Base-by-base conservation (phyloP, 2,329 filamentous ascomycete species). In the Trichoderma hamatum region DNA sequence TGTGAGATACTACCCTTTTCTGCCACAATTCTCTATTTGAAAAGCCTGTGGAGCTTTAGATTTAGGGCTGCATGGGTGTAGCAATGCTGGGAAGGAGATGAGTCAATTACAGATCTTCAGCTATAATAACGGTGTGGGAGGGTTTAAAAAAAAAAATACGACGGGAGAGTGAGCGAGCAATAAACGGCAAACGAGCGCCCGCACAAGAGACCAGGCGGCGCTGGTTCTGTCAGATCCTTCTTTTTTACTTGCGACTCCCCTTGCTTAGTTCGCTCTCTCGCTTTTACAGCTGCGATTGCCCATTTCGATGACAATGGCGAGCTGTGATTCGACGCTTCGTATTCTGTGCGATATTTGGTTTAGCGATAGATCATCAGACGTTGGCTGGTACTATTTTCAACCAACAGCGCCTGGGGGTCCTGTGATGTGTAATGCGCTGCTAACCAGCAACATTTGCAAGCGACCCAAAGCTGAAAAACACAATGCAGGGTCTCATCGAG, bases 11-110 rank as follows among this genome's bases (percentile, higher is more conserved):
- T 49, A 19, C 43, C n/a, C n/a, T 26, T 46, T 34, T 43, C 24
- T 30, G 16, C 21, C 51, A 26, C 24, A 24, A n/a, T n/a, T 32
- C 34, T 52, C 24, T n/a, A 19, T 5, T 19, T 19, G 16, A 19
- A 43, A 19, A 26, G 24, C 62, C 24, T 21, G 54, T 67, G 64
- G 64, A 67, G 64, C 64, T 51, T 28, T 26, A 51, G 52, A n/a
- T 59, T 67, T 67, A 67, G 64, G 64, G 64, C 64, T 67, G 64
- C 64, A 67, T 67, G 64, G 64, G 64, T 58, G 39, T 19, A n/a
- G 4, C 14, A 59, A 36, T n/a, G 36, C 51, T 66, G 62, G 52
- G 39, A 67, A 34, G 52, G 36, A 43, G 26, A 67, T 59, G 64
- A 59, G 52, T 59, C 54, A 59, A 67, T 46, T 59, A n/a, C n/a